Percentiles rank a stretch among this genome's conserved stretches.
phyloP scores from a whole-genome alignment of 148 eudicot genomes.

The Salicornia ramosissima region DNA sequence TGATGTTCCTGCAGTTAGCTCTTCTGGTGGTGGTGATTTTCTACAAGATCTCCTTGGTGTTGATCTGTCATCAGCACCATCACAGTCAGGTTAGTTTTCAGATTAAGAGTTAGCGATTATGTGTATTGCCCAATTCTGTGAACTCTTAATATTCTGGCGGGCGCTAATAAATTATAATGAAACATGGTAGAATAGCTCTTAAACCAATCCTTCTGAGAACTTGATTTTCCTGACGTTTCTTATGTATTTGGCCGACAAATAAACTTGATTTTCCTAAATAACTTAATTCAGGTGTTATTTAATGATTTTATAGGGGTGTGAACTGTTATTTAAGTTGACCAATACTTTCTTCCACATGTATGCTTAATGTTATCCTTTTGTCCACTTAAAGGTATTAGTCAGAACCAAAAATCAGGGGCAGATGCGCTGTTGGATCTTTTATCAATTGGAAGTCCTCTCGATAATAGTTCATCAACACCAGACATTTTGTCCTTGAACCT shows the following conservation, averaged over 20 bases:
- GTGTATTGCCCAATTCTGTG: neutral
- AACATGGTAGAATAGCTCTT: neutral
- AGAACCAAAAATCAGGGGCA: slow-evolving; percentile 60
- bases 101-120: neutral
- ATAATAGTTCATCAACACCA: slow-evolving; percentile 42
- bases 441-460: slow-evolving; percentile 73
- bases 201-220: neutral
- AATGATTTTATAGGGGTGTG: too few relatives aligned
- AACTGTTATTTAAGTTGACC: neutral
- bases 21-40: slow-evolving; percentile 76
- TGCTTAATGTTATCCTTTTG: slow-evolving; percentile 16
- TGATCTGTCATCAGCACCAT: slow-evolving; percentile 50
- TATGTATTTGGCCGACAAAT: neutral
- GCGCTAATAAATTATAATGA: neutral
- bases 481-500: slow-evolving; percentile 53
- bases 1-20: slow-evolving; percentile 66
- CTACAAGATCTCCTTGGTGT: slow-evolving; percentile 95
- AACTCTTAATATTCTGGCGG: neutral
- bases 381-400: slow-evolving; percentile 54
- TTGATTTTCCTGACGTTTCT: neutral
- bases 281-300: neutral
- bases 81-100: slow-evolving; percentile 60
- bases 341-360: neutral
- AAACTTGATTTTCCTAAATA: neutral
- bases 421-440: slow-evolving; percentile 84